These are phyloP conservation scores for Tetrahymena elliotti DNA, from an alignment of 73 alveolate species.

Conservation along the genomic window DNA sequence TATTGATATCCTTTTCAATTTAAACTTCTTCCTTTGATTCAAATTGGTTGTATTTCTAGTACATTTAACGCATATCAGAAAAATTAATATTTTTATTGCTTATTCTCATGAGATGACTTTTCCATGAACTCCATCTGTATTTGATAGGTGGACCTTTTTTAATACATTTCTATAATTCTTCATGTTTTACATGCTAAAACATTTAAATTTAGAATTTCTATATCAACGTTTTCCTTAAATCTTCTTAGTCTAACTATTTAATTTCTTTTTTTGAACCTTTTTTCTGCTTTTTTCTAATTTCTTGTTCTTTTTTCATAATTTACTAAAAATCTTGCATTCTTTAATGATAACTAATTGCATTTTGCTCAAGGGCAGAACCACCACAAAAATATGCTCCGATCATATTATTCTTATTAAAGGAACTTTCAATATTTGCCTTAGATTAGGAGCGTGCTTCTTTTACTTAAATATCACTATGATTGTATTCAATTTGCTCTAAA, in stretches of 20 bases:
- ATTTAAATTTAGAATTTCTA: background rate
- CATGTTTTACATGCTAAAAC: background rate
- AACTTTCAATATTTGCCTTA: background rate
- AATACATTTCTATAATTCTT: background rate
- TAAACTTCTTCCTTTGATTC: background rate
- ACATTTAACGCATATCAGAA: slow-evolving; percentile 25
- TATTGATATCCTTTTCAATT: slow-evolving; percentile 45
- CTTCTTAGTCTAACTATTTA: background rate
- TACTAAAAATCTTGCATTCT: background rate
- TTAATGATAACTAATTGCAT: background rate
- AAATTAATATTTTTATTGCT: slow-evolving; percentile 9
- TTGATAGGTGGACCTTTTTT: slow-evolving; percentile 61
- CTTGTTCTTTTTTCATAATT: background rate
- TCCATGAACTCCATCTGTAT: slow-evolving; percentile 68
- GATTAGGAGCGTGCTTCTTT: background rate
- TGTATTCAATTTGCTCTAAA: background rate
- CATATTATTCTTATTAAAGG: background rate
- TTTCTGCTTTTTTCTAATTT: background rate
- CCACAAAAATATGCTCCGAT: background rate
- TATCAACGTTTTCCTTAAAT: background rate
- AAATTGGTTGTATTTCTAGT: background rate
- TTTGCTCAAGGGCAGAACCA: background rate
- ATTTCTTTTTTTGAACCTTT: background rate
- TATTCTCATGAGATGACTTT: slow-evolving; percentile 6
- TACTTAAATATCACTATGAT: background rate